A percentile compares a stretch with the other conserved stretches of the same genome.
Evolutionary conservation across 306 rosid species (phyloP).

Genomic region (Dryas octopetala): DNA sequence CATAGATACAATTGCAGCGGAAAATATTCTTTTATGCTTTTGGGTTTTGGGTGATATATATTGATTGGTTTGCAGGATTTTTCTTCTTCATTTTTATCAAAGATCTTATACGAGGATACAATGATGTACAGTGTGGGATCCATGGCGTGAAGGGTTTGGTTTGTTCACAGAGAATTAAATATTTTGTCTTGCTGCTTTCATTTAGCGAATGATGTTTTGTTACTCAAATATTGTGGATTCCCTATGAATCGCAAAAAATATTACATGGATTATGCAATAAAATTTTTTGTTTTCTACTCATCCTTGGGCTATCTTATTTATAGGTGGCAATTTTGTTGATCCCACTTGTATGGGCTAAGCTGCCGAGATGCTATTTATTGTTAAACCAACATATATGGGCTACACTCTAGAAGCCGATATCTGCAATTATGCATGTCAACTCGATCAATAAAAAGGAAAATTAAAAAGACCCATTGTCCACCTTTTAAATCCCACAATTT

Average conservation of each 20-base stretch:
- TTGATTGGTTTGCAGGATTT: not conserved
- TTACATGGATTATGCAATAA: too few relatives aligned
- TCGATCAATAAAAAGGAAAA: too few relatives aligned
- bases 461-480: too few relatives aligned
- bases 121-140: constrained; percentile 2
- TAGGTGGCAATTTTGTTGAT: not conserved
- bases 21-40: not conserved
- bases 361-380: too few relatives aligned
- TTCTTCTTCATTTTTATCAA: constrained; percentile 6
- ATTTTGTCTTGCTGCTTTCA: not conserved
- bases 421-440: too few relatives aligned
- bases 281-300: too few relatives aligned
- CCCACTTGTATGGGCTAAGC: not conserved
- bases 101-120: not conserved
- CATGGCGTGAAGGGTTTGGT: constrained; percentile 18
- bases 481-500: too few relatives aligned
- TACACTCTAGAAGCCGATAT: too few relatives aligned
- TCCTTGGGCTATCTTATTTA: too few relatives aligned
- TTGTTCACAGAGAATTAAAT: constrained; percentile 8
- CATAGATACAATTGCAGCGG: not conserved
- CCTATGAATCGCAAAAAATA: too few relatives aligned
- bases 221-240: too few relatives aligned
- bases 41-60: not conserved
- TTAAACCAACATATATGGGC: too few relatives aligned
- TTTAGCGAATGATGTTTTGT: not conserved